Conservation (phyloP, 192 early-diverging fungal genomes). For the Linnemannia schmuckeri region DNA sequence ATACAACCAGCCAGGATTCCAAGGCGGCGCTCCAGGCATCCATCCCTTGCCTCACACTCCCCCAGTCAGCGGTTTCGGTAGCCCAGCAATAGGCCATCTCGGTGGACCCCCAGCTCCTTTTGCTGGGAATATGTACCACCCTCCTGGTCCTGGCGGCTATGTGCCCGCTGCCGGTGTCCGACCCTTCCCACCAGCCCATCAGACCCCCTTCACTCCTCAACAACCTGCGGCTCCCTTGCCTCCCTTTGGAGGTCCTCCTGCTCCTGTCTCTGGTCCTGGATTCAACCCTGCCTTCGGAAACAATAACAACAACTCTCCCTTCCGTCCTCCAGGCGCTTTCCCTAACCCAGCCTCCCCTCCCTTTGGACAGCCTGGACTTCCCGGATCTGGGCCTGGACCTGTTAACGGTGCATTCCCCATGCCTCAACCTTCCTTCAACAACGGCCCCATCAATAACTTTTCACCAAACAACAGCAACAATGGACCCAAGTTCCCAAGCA, state of each 20-base stretch:
- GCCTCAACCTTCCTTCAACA: conserved; percentile 23
- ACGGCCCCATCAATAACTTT: conserved; percentile 11
- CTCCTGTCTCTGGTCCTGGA: conserved; percentile 12
- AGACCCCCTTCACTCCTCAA: neutral
- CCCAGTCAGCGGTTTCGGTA: conserved; percentile 19
- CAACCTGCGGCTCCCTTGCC: conserved; percentile 1
- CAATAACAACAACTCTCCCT: neutral
- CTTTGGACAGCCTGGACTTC: conserved; percentile 11
- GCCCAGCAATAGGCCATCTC: conserved; percentile 3
- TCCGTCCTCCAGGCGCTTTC: conserved; percentile 24
- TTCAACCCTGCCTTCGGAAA: conserved; percentile 14
- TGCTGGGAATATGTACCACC: conserved; percentile 29
- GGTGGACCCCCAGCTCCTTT: conserved; percentile 32
- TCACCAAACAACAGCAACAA: conserved; percentile 15
- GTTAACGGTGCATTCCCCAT: conserved; percentile 12
- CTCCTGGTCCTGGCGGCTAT: conserved; percentile 10
- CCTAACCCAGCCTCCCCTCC: conserved; percentile 22
- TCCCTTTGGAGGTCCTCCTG: conserved; percentile 13
- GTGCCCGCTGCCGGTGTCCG: conserved; percentile 3
- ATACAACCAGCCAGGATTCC: conserved; percentile 42
- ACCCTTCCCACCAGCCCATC: conserved; percentile 15
- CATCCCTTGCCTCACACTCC: conserved; percentile 24
- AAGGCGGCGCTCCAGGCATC: conserved; percentile 16
- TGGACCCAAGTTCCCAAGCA: neutral
- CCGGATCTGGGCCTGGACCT: conserved; percentile 18